Evolutionary conservation across 164 flowering plant species (phyloP).

Genomic region (Stephania cephalantha): DNA sequence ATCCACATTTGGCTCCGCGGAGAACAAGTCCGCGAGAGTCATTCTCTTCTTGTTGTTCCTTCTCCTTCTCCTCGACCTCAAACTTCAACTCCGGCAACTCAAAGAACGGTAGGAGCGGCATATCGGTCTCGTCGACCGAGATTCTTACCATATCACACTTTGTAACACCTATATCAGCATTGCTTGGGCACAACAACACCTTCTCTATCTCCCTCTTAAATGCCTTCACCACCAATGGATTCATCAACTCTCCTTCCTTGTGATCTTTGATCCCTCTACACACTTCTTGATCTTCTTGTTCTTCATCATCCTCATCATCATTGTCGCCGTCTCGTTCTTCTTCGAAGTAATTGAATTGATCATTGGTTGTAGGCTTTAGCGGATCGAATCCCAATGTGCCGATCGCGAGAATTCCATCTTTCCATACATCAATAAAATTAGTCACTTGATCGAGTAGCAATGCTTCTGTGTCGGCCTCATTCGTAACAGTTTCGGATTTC

Average conservation of each 20-base stretch:
- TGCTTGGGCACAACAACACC: neutral
- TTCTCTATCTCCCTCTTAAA: conserved; percentile 13
- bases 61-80: conserved; percentile 18
- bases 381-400: conserved; percentile 66
- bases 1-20: conserved; percentile 30
- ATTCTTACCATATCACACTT: neutral
- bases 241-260: conserved; percentile 21
- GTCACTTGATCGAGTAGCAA: conserved; percentile 33
- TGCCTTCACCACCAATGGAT: conserved; percentile 25
- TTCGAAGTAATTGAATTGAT: conserved; percentile 14
- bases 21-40: conserved; percentile 65
- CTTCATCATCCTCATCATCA: conserved; percentile 3
- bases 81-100: conserved; percentile 7
- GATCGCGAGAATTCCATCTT: conserved; percentile 52
- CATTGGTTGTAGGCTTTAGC: conserved; percentile 11
- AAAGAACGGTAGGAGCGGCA: conserved; percentile 8
- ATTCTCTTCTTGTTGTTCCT: conserved; percentile 37
- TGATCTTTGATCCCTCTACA: neutral
- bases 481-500: conserved; percentile 15
- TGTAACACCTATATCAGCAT: neutral
- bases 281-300: conserved; percentile 1
- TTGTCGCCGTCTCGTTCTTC: conserved; percentile 13
- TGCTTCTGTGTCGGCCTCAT: conserved; percentile 31
- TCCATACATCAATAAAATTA: conserved; percentile 42
- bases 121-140: conserved; percentile 7